phyloP scores from a whole-genome alignment of 2,329 filamentous ascomycete species.

The Aschersonia sp. region DNA sequence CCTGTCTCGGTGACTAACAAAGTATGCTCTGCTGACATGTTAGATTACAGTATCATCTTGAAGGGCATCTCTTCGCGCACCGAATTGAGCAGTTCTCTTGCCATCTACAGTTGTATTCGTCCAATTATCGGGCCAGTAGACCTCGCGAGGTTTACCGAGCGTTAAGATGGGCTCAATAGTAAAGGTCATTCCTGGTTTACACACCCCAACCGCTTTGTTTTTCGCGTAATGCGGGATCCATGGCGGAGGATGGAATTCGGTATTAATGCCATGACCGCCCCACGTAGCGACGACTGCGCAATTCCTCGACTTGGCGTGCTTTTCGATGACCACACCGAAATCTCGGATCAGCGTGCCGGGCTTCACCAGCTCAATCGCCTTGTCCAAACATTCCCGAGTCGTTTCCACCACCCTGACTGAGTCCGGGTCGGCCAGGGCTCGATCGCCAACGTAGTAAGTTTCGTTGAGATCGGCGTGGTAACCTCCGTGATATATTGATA shows the following conservation, averaged over 20 bases:
- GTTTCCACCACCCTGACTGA: conserved; percentile 83
- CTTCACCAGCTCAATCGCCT: conserved; percentile 82
- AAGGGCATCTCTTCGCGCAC: conserved; percentile 29
- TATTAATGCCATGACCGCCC: conserved; percentile 91
- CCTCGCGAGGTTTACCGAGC: conserved; percentile 75
- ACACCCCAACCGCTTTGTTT: conserved; percentile 91
- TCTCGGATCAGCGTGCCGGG: conserved; percentile 86
- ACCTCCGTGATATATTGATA: conserved; percentile 84
- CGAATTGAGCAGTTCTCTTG: conserved; percentile 81
- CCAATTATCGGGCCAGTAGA: conserved; percentile 98
- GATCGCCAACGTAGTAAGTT: conserved; percentile 94
- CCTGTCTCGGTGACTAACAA: conserved; percentile 71
- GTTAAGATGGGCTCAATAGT: conserved; percentile 99
- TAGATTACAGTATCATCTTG: neutral
- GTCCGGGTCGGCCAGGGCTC: conserved; percentile 69
- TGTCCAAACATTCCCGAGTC: conserved; percentile 76
- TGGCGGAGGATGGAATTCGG: conserved; percentile 81
- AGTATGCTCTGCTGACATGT: conserved; percentile 49
- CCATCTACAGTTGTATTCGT: conserved; percentile 89
- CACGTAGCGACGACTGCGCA: conserved; percentile 94
- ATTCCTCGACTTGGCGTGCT: conserved; percentile 70
- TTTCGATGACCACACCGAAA: conserved; percentile 89
- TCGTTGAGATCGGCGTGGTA: conserved; percentile 97
- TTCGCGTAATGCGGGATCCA: conserved; percentile 96
- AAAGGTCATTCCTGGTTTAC: conserved; percentile 95